phyloP scores from a whole-genome alignment of 805 yeast genomes.

The Ogataea siamensis region DNA sequence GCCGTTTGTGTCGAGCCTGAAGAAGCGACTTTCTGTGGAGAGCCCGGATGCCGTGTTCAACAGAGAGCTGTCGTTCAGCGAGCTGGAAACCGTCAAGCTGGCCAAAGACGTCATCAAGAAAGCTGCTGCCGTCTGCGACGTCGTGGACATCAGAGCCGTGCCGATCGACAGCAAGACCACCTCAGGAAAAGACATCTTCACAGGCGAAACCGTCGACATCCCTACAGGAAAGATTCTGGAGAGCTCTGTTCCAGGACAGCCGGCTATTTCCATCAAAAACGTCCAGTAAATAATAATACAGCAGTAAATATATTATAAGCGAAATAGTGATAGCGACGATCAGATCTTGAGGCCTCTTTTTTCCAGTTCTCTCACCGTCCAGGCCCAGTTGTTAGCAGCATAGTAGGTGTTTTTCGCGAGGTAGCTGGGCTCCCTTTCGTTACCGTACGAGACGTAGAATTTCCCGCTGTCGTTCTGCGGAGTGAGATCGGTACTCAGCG shows the following conservation, averaged over 20 bases:
- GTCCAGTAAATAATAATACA: constrained; percentile 25
- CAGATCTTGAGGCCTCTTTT: constrained; percentile 44
- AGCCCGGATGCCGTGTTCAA: constrained; percentile 79
- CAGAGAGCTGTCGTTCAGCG: constrained; percentile 83
- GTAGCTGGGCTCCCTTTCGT: constrained; percentile 51
- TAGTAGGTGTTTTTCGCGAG: constrained; percentile 57
- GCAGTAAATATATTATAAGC: constrained; percentile 9
- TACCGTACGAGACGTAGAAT: constrained; percentile 62
- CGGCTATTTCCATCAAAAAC: constrained; percentile 79
- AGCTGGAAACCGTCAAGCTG: constrained; percentile 59
- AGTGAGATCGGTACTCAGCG: constrained; percentile 51
- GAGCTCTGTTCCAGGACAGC: constrained; percentile 87
- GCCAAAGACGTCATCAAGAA: constrained; percentile 56
- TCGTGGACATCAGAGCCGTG: constrained; percentile 58
- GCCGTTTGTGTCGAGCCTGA: constrained; percentile 90
- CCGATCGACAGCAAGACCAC: constrained; percentile 61
- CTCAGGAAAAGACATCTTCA: constrained; percentile 60
- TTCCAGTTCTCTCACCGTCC: constrained; percentile 65
- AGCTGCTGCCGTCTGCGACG: constrained; percentile 59
- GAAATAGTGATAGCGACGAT: constrained; percentile 6
- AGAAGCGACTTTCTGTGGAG: constrained; percentile 72
- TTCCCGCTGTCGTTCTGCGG: constrained; percentile 64
- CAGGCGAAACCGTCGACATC: constrained; percentile 70
- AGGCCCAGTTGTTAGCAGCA: constrained; percentile 72
- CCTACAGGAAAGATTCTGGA: constrained; percentile 69